Evolutionary conservation across 345 rosid genomes (phyloP), one percentile per base, ranked within the genome.

Genomic region (Rhodamnia argentea): DNA sequence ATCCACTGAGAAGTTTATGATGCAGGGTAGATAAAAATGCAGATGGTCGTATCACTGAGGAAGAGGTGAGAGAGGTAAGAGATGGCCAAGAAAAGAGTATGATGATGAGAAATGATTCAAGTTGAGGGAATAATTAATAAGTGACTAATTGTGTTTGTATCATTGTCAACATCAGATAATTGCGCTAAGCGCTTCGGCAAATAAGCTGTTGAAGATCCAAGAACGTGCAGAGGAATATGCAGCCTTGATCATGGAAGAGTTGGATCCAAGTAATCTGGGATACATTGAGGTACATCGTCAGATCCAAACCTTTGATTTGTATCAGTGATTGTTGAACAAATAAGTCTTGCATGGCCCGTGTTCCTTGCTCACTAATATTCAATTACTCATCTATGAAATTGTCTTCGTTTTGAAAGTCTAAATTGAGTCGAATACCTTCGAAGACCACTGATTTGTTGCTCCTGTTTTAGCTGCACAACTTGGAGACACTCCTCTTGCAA

Each of bases 191-290:
- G 98, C 99, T 56, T 92, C 95, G 44, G 95, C 98, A 10, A 96
- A 95, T 83, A 94, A 93, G 90, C 87, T 95, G 87, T 93, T 94
- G 53, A 95, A 91, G 89, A 94, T 96, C 85, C 95, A 91, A 89
- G 94, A 95, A 54, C 82, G 86, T 42, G 94, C 93, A 23, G 95
- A 93, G 87, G 99, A 96, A 90, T 94, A 96, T 85, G 96, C 95
- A 83, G 96, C 98, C 40, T 89, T 95, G 62, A 96, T 96, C 91
- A 93, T 95, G 95, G 99, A 96, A 93, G 98, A 95, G 74, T 90
- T 96, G 5, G 98, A 95, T 86, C 96, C 93, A 2, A 89, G 92
- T 87, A 92, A 91, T 84, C 91, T 93, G 24, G 98, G 99, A 74
- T 95, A 88, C 87, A 92, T 96, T 56, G 95, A 94, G 99, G 98